These are phyloP conservation scores for Blumeria graminis DNA, from an alignment of 2,329 filamentous ascomycete species.

Conservation along the genomic window DNA sequence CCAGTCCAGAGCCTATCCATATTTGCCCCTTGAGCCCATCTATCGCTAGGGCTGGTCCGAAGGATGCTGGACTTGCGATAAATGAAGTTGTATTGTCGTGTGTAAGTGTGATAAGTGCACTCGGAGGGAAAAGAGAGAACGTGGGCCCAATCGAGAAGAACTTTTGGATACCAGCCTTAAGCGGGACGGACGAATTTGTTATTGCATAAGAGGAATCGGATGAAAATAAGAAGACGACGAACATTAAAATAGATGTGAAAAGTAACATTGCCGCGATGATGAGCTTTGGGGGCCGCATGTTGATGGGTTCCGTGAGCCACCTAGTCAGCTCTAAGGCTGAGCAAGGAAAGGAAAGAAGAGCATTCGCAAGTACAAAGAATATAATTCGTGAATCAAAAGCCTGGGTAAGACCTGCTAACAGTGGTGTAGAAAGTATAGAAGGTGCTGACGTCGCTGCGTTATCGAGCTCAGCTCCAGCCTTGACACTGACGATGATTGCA, in stretches of 20 bases:
- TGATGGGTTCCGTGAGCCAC: conserved; percentile 4
- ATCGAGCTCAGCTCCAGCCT: no score
- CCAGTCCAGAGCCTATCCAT: conserved; percentile 84
- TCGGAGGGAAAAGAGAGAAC: conserved; percentile 79
- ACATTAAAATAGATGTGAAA: conserved; percentile 12
- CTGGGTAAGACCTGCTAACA: no score
- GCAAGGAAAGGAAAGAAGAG: conserved; percentile 4
- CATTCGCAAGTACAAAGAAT: conserved; percentile 7
- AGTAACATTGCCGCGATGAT: conserved; percentile 14
- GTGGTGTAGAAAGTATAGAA: no score
- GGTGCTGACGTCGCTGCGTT: no score
- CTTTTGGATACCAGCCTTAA: conserved; percentile 23
- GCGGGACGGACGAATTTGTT: conserved; percentile 5
- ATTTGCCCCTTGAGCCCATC: conserved; percentile 68
- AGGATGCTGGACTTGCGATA: conserved; percentile 74
- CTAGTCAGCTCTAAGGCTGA: conserved; percentile 13
- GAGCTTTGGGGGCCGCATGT: conserved; percentile 16
- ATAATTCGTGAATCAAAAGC: neutral
- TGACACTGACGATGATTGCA: no score
- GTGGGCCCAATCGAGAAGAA: conserved; percentile 51
- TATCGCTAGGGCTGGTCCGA: conserved; percentile 54
- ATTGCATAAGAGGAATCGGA: conserved; percentile 9
- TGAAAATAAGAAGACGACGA: conserved; percentile 12
- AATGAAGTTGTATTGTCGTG: conserved; percentile 98
- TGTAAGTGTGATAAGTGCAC: conserved; percentile 84